Conservation (phyloP, 345 rosid species). For the Cardiospermum halicacabum region DNA sequence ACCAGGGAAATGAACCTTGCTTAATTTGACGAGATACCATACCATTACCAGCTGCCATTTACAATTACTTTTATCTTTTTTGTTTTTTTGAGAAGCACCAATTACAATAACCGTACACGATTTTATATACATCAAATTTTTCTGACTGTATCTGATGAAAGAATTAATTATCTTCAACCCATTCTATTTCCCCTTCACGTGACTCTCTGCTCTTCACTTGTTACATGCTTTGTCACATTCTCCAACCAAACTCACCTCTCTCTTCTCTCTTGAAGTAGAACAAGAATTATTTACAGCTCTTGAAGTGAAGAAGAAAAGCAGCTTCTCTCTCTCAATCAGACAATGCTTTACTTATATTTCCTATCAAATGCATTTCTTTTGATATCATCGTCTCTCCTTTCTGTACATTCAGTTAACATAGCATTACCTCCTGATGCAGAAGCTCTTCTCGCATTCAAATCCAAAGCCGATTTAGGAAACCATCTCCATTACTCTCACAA, state of each 20-base stretch:
- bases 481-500: conserved; percentile 33
- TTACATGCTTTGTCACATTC: conserved; percentile 46
- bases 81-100: too few relatives aligned
- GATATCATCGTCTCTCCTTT: conserved; percentile 14
- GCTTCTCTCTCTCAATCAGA: conserved; percentile 5
- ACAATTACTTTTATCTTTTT: too few relatives aligned
- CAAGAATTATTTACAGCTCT: too few relatives aligned
- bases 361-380: conserved; percentile 16
- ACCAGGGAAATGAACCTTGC: not conserved
- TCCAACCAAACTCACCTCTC: conserved; percentile 19
- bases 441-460: conserved; percentile 62
- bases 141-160: not conserved
- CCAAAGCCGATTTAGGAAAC: conserved; percentile 57
- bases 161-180: not conserved
- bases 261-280: not conserved
- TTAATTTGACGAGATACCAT: not conserved
- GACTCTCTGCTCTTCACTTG: conserved; percentile 44
- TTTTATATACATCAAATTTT: too few relatives aligned
- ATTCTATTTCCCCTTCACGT: conserved; percentile 52
- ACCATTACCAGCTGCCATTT: not conserved
- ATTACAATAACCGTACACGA: conserved; percentile 3
- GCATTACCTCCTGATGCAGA: conserved; percentile 42
- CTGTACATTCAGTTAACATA: conserved; percentile 11
- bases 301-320: not conserved
- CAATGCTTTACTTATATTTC: conserved; percentile 21